Percentiles rank a stretch among this genome's conserved stretches.
phyloP scores from a whole-genome alignment of 2,329 filamentous ascomycete genomes.

The Drechslerella stenobrocha region DNA sequence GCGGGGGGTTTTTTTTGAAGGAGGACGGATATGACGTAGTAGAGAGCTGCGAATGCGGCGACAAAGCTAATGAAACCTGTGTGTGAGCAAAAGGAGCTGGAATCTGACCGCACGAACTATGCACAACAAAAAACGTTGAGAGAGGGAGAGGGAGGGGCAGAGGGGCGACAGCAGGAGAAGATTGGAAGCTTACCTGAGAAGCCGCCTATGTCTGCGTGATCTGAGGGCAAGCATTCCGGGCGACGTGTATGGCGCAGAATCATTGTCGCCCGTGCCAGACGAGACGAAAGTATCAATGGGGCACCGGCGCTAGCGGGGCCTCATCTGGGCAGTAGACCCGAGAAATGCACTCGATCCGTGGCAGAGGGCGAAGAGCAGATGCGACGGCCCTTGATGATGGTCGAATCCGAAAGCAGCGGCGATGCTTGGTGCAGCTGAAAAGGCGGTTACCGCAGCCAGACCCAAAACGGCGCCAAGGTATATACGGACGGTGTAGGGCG shows the following conservation, averaged over 20 bases:
- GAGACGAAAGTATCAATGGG: constrained; percentile 20
- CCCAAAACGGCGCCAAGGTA: too few species aligned
- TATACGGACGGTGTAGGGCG: too few species aligned
- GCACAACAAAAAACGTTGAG: too few species aligned
- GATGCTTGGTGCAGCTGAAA: too few species aligned
- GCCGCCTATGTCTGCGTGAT: constrained; percentile 42
- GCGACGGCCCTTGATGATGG: too few species aligned
- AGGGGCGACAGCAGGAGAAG: not conserved
- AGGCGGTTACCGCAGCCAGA: too few species aligned
- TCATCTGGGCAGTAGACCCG: constrained; percentile 36
- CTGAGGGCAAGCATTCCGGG: constrained; percentile 42
- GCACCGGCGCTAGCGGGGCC: constrained; percentile 25
- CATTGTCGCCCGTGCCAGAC: constrained; percentile 27
- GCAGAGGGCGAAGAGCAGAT: too few species aligned
- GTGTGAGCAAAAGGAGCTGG: constrained; percentile 2
- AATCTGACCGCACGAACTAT: not conserved
- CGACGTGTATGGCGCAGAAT: constrained; percentile 22
- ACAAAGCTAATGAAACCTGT: constrained; percentile 21
- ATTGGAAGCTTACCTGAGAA: constrained; percentile 37
- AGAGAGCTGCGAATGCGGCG: constrained; percentile 40
- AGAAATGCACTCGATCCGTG: constrained; percentile 29
- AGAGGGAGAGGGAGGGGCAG: too few species aligned
- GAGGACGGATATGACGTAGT: constrained; percentile 31
- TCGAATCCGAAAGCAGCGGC: too few species aligned
- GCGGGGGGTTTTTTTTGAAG: constrained; percentile 17